These are phyloP conservation scores for Talaromyces borbonicus DNA, from an alignment of 495 filamentous ascomycete genomes.

Conservation along the genomic window DNA sequence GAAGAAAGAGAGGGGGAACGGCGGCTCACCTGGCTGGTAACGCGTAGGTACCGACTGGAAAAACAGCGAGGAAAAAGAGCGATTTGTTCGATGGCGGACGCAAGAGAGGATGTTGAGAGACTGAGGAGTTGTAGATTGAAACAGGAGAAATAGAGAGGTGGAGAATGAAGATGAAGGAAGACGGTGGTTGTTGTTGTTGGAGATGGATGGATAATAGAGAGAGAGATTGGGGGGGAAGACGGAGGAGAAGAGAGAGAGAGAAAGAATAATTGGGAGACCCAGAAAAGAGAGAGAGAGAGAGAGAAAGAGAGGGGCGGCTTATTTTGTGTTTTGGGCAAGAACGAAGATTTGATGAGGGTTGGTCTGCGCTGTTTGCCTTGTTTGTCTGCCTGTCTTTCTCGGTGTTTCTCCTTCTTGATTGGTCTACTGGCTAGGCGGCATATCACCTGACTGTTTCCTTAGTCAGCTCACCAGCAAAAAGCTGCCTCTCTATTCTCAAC, in stretches of 20 bases:
- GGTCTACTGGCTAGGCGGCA: slow-evolving; percentile 4
- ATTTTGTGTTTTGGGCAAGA: slow-evolving; percentile 19
- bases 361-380: slow-evolving; percentile 1
- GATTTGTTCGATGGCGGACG: slow-evolving; percentile 12
- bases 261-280: slow-evolving; percentile 8
- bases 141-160: too few relatives aligned
- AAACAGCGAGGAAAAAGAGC: slow-evolving; percentile 9
- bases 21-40: slow-evolving; percentile 12
- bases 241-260: slow-evolving; percentile 14
- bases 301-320: slow-evolving; percentile 9
- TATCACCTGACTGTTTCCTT: background rate
- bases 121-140: too few relatives aligned
- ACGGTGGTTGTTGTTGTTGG: too few relatives aligned
- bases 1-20: slow-evolving; percentile 12
- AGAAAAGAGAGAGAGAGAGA: slow-evolving; percentile 16
- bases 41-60: slow-evolving; percentile 20
- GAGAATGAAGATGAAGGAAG: too few relatives aligned
- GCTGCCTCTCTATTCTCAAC: background rate
- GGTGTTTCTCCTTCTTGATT: slow-evolving; percentile 2
- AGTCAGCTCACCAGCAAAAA: too few relatives aligned
- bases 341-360: slow-evolving; percentile 1
- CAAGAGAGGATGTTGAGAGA: too few relatives aligned
- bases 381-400: slow-evolving; percentile 1
- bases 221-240: too few relatives aligned
- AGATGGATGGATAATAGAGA: too few relatives aligned